A percentile compares a stretch with the other conserved stretches of the same genome.
These are phyloP conservation scores for Yamadazyma blattariae DNA, from an alignment of 1,139 yeast species.

Conservation along the genomic window DNA sequence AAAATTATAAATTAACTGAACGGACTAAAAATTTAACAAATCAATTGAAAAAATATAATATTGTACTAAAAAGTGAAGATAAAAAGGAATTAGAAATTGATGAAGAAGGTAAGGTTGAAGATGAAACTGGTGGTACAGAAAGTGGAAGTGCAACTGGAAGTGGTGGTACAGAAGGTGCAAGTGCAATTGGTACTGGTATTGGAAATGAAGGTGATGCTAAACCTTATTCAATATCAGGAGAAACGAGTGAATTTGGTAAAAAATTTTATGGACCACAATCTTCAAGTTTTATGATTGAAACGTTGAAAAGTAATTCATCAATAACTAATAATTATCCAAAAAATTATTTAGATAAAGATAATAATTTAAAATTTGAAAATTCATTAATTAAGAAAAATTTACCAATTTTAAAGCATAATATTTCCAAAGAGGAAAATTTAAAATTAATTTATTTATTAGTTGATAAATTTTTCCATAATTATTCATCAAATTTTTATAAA, in stretches of 20 bases:
- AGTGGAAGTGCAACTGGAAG: background rate
- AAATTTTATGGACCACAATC: conserved; percentile 52
- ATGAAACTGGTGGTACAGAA: background rate
- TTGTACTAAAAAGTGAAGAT: conserved; percentile 9
- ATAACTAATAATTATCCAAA: conserved; percentile 10
- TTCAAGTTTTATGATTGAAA: conserved; percentile 44
- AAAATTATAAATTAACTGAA: conserved; percentile 18
- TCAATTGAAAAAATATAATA: conserved; percentile 8
- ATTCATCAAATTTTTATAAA: conserved; percentile 25
- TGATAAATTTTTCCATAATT: conserved; percentile 28
- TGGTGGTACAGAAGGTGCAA: no score
- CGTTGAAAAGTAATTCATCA: conserved; percentile 19
- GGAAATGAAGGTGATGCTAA: conserved; percentile 1
- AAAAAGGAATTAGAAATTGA: background rate
- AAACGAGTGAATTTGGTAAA: conserved; percentile 29
- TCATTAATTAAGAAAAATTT: conserved; percentile 26
- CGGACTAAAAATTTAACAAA: conserved; percentile 11
- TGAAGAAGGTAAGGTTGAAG: background rate
- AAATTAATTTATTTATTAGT: conserved; percentile 26
- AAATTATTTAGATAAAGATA: conserved; percentile 15
- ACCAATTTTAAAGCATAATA: conserved; percentile 24
- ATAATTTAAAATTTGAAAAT: conserved; percentile 10
- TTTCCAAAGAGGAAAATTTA: conserved; percentile 24
- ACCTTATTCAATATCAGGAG: conserved; percentile 16
- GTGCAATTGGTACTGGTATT: background rate